phyloP scores from a whole-genome alignment of 2,329 filamentous ascomycete species.

The Mycosphaerella arachidis region DNA sequence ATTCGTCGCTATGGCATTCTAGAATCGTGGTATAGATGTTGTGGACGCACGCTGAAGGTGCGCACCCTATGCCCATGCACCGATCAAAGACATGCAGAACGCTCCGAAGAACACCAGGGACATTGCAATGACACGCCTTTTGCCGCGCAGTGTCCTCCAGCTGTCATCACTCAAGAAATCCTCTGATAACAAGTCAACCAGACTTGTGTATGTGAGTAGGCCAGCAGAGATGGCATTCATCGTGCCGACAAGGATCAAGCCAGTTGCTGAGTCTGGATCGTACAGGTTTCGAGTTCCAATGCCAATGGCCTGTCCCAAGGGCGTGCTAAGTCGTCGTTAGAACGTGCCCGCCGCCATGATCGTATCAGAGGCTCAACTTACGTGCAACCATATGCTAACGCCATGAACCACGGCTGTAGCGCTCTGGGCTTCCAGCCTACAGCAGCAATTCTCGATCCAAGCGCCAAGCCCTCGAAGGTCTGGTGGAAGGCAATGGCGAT shows the following conservation, averaged over 20 bases:
- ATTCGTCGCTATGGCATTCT: background rate
- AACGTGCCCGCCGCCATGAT: too few relatives aligned
- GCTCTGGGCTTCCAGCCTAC: constrained; percentile 46
- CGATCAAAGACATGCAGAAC: constrained; percentile 59
- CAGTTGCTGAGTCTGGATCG: constrained; percentile 40
- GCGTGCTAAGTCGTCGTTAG: constrained; percentile 26
- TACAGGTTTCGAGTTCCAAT: constrained; percentile 41
- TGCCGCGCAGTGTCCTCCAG: constrained; percentile 54
- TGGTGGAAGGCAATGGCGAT: constrained; percentile 66
- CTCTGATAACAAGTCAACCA: constrained; percentile 44
- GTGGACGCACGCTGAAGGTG: too few relatives aligned
- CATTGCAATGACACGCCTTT: constrained; percentile 55
- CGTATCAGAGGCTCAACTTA: background rate
- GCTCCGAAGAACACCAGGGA: constrained; percentile 55
- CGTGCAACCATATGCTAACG: constrained; percentile 54
- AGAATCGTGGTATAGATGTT: too few relatives aligned
- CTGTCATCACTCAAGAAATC: constrained; percentile 57
- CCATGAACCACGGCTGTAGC: constrained; percentile 68
- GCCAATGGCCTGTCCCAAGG: constrained; percentile 43
- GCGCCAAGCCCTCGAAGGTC: constrained; percentile 61
- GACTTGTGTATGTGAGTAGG: constrained; percentile 42
- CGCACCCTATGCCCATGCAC: constrained; percentile 52
- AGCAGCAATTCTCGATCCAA: constrained; percentile 64
- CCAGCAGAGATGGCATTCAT: constrained; percentile 47
- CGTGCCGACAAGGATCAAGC: constrained; percentile 42